phyloP scores from a whole-genome alignment of 1,284 basidiomycete genomes.

The Tilletia caries region DNA sequence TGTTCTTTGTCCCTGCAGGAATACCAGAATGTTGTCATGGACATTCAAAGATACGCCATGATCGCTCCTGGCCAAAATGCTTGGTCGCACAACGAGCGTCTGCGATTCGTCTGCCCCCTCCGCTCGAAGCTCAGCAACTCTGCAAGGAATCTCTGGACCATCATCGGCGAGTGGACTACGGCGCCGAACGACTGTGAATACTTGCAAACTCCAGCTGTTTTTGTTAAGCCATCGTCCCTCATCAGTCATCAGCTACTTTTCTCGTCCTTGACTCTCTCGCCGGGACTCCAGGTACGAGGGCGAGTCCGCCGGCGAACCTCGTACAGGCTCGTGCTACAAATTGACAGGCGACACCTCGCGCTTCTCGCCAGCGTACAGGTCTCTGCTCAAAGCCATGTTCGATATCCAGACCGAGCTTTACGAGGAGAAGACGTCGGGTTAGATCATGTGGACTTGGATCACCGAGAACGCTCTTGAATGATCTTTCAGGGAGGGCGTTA shows the following conservation, averaged over 20 bases:
- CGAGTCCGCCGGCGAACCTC: conserved; percentile 55
- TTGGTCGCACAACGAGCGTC: conserved; percentile 31
- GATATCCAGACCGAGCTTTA: conserved; percentile 66
- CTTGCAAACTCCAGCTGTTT: neutral
- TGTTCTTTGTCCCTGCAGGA: conserved; percentile 11
- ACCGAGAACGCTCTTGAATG: no score
- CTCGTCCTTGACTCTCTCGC: no score
- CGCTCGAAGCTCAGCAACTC: conserved; percentile 33
- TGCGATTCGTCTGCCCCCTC: conserved; percentile 39
- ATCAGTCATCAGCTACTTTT: no score
- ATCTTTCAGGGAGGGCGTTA: no score
- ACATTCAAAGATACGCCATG: conserved; percentile 56
- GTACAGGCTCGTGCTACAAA: conserved; percentile 69
- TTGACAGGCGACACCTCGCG: conserved; percentile 68
- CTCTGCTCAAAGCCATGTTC: conserved; percentile 75
- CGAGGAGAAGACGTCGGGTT: conserved; percentile 22
- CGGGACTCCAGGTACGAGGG: conserved; percentile 78
- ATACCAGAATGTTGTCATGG: conserved; percentile 70
- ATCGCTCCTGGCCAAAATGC: conserved; percentile 31
- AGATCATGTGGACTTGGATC: no score
- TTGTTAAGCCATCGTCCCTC: no score
- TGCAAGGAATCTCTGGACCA: conserved; percentile 36
- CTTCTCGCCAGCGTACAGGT: conserved; percentile 77
- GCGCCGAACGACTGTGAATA: conserved; percentile 71
- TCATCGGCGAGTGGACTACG: conserved; percentile 53